phyloP scores from a whole-genome alignment of 1,284 basidiomycete species.

The Irpex rosettiformis region DNA sequence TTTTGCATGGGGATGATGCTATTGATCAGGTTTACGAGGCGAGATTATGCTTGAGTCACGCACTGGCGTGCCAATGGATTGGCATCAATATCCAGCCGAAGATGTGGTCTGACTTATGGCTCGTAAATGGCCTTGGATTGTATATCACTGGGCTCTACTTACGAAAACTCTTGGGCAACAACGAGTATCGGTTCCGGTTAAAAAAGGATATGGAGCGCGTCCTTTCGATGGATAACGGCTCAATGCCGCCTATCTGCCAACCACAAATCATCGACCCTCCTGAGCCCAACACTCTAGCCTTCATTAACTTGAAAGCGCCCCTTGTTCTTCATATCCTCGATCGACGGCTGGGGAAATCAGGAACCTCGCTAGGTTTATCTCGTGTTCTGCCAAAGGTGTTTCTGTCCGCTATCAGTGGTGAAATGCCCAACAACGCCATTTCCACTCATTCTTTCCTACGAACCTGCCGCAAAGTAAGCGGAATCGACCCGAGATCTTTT shows the following conservation, averaged over 20 bases:
- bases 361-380: slow-evolving; percentile 91
- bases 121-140: slow-evolving; percentile 89
- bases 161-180: slow-evolving; percentile 88
- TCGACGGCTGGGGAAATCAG: slow-evolving; percentile 89
- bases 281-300: slow-evolving; percentile 72
- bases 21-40: slow-evolving; percentile 96
- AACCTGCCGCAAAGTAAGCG: slow-evolving; percentile 91
- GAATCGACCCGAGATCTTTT: slow-evolving; percentile 86
- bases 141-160: slow-evolving; percentile 92
- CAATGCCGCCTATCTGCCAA: slow-evolving; percentile 92
- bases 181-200: slow-evolving; percentile 94
- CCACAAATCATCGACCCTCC: slow-evolving; percentile 85
- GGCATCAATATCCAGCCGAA: slow-evolving; percentile 96
- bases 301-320: slow-evolving; percentile 94
- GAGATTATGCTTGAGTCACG: slow-evolving; percentile 82
- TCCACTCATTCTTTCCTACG: slow-evolving; percentile 91
- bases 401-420: slow-evolving; percentile 90
- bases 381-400: slow-evolving; percentile 96
- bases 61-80: slow-evolving; percentile 94
- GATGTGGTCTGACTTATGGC: slow-evolving; percentile 95
- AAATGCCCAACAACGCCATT: slow-evolving; percentile 81
- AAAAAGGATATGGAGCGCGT: slow-evolving; percentile 98
- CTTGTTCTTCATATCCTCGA: slow-evolving; percentile 96
- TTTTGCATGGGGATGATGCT: slow-evolving; percentile 84
- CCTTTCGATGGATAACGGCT: slow-evolving; percentile 82